Base-by-base conservation (phyloP, 352 stramenopile genomes). In the Aphanomyces stellatus region DNA sequence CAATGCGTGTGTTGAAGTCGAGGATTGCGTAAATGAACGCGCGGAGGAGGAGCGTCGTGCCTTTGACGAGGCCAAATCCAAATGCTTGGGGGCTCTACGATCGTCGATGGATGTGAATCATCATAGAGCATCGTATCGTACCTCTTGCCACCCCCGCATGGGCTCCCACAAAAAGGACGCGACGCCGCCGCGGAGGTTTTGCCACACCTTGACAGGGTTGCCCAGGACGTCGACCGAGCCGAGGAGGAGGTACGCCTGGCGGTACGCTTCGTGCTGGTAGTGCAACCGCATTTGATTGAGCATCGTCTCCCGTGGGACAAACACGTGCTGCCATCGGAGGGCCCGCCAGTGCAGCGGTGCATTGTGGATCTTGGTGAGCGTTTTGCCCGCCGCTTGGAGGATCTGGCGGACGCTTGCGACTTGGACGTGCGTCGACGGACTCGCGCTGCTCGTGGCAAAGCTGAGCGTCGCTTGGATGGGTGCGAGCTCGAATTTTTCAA, bases 201-300 rank as follows among this genome's bases (percentile, higher is more conserved):
- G 84, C 87, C 87, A 95, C 42, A 85, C 87, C 60, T 93, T 86
- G 78, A 95, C 90, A 11, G 87, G 87, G 64, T 95, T 95, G 43
- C 87, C 87, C 4, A 95, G 74, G 17, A 95, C 85, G 46, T 95
- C 87, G 28, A 95, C 87, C 72, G 84, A 93, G 33, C 87, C 87
- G 0, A 95, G 69, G 41, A 95, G 91, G 33, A 95, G 84, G 48
- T 95, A 95, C 3, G 87, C 87, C 61, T 95, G 87, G 8, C 87
- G 81, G 31, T 94, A 70, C n/a, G 84, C 85, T 71, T 95, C 85
- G 53, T 87, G 91, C 57, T 94, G 87, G 53, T 95, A 95, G 64
- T 95, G 87, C 22, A 67, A 27, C 57, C 60, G 57, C 60, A 67
- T 67, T 46, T 67, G 60, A 11, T 67, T 48, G 13, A 67, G 41